Conservation (phyloP, 2,329 filamentous ascomycete genomes). For the Incumbomyces lentus region DNA sequence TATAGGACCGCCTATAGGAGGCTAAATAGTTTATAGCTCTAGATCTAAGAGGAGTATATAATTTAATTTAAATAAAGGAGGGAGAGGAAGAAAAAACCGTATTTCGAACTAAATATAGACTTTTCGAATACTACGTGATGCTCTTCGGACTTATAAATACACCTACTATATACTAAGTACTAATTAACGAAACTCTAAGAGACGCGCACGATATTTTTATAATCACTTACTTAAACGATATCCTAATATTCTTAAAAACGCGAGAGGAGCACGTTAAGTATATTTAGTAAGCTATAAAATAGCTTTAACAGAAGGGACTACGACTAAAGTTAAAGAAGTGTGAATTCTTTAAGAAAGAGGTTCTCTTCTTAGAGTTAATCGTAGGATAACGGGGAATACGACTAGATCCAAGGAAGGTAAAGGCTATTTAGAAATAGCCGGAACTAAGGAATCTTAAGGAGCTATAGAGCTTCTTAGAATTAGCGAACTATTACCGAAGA, state of each 20-base stretch:
- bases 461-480: slow-evolving; percentile 16
- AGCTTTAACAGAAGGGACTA: slow-evolving; percentile 8
- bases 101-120: slow-evolving; percentile 9
- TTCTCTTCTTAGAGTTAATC: slow-evolving; percentile 10
- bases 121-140: slow-evolving; percentile 16
- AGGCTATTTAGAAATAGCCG: neutral
- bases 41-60: slow-evolving; percentile 4
- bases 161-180: slow-evolving; percentile 9
- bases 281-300: slow-evolving; percentile 11
- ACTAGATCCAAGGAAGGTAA: neutral
- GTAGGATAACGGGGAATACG: slow-evolving; percentile 10
- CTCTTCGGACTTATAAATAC: slow-evolving; percentile 11
- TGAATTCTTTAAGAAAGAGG: slow-evolving; percentile 9
- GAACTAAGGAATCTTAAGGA: slow-evolving; percentile 8
- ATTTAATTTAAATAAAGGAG: slow-evolving; percentile 1
- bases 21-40: slow-evolving; percentile 1
- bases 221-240: slow-evolving; percentile 14
- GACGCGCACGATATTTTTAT: slow-evolving; percentile 6
- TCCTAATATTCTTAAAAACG: slow-evolving; percentile 10
- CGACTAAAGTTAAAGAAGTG: slow-evolving; percentile 15
- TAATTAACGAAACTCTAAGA: slow-evolving; percentile 13
- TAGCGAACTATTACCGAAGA: slow-evolving; percentile 17
- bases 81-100: slow-evolving; percentile 10
- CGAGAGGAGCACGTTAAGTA: slow-evolving; percentile 3
- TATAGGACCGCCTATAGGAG: neutral